Evolutionary conservation across 1,284 basidiomycete genomes (phyloP).

Genomic region (Vanrija sp.): DNA sequence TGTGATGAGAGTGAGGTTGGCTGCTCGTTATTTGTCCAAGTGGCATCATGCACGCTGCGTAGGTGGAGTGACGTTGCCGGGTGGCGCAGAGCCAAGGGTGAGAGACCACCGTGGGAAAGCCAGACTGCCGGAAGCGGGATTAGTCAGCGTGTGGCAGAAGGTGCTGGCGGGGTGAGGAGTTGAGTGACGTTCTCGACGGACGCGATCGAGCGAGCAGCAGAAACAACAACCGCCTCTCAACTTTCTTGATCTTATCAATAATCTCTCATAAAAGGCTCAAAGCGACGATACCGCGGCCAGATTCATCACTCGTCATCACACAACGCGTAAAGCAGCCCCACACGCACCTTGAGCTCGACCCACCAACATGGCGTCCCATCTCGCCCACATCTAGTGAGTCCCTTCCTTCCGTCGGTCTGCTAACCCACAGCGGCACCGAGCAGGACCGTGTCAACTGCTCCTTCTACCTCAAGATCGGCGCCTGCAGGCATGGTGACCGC

Average conservation of each 20-base stretch:
- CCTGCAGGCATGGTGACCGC: conserved; percentile 48
- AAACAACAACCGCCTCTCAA: background rate
- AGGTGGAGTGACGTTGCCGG: too few species aligned
- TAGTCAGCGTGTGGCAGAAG: conserved; percentile 11
- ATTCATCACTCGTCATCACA: background rate
- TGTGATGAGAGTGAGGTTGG: background rate
- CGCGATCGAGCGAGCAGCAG: background rate
- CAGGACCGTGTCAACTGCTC: conserved; percentile 51
- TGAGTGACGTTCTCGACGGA: too few species aligned
- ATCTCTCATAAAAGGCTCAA: background rate
- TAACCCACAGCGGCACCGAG: conserved; percentile 44
- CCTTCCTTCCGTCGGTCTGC: background rate
- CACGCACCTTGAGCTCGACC: background rate
- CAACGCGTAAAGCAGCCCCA: background rate
- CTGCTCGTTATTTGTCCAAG: too few species aligned
- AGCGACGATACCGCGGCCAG: too few species aligned
- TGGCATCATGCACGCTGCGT: too few species aligned
- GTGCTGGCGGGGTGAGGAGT: too few species aligned
- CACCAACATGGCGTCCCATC: conserved; percentile 46
- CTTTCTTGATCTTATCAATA: conserved; percentile 1
- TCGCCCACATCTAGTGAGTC: conserved; percentile 50
- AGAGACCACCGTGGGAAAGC: too few species aligned
- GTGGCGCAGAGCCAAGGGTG: too few species aligned
- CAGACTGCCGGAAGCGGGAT: background rate
- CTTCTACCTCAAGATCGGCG: conserved; percentile 51